phyloP scores from a whole-genome alignment of 208 protist genomes.

The Herpetomonas muscarum region DNA sequence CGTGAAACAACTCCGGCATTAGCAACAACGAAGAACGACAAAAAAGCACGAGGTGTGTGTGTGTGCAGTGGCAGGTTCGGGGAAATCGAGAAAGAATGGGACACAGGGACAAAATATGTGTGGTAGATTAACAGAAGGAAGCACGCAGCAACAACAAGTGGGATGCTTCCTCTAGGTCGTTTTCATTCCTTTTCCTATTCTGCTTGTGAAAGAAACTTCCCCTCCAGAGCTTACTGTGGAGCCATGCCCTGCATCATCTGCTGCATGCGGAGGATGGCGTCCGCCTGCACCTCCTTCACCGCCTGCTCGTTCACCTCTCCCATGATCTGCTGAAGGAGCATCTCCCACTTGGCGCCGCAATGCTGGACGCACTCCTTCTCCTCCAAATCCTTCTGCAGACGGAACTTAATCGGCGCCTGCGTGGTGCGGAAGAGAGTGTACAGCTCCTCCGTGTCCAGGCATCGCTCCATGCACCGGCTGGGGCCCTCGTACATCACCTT shows the following conservation, averaged over 20 bases:
- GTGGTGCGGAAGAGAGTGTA: constrained; percentile 82
- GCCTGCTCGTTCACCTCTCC: constrained; percentile 53
- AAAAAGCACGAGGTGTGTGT: too few relatives aligned
- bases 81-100: constrained; percentile 7
- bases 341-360: constrained; percentile 79
- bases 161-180: too few relatives aligned
- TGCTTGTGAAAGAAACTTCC: too few relatives aligned
- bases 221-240: too few relatives aligned
- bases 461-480: constrained; percentile 70
- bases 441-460: constrained; percentile 83
- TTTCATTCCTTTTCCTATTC: too few relatives aligned
- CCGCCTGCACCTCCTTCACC: constrained; percentile 45
- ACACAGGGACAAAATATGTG: too few relatives aligned
- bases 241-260: constrained; percentile 59
- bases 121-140: too few relatives aligned
- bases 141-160: too few relatives aligned
- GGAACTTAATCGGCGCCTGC: constrained; percentile 74
- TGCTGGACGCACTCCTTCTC: constrained; percentile 82
- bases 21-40: not conserved
- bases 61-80: too few relatives aligned
- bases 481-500: constrained; percentile 44
- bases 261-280: constrained; percentile 53
- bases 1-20: not conserved
- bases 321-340: constrained; percentile 33
- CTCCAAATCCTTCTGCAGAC: constrained; percentile 67